Conservation (phyloP, 2,329 filamentous ascomycete genomes). For the Curvularia lunata region DNA sequence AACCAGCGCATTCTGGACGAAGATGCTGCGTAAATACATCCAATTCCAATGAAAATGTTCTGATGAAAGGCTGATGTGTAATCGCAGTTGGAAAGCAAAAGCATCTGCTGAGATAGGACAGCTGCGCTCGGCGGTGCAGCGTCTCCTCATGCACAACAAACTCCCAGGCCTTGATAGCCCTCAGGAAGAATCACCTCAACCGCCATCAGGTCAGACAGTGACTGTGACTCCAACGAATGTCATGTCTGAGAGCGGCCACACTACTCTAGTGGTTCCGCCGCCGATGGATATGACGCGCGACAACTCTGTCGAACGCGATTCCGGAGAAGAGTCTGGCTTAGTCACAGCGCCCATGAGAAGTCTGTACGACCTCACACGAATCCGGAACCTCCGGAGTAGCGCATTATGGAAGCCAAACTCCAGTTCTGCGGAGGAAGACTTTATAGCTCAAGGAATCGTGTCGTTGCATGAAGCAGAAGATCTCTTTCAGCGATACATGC, state of each 20-base stretch:
- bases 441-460: constrained; percentile 42
- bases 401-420: constrained; percentile 32
- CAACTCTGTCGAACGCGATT: constrained; percentile 40
- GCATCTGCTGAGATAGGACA: constrained; percentile 34
- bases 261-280: constrained; percentile 34
- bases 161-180: constrained; percentile 33
- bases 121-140: constrained; percentile 36
- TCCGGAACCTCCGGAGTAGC: constrained; percentile 42
- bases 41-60: not conserved
- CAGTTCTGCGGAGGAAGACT: constrained; percentile 39
- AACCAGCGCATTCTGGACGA: constrained; percentile 43
- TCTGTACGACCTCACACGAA: constrained; percentile 43
- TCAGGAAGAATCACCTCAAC: constrained; percentile 20
- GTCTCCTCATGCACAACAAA: constrained; percentile 36
- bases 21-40: constrained; percentile 37
- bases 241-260: constrained; percentile 32
- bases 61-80: not conserved
- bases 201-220: constrained; percentile 18
- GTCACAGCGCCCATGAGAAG: constrained; percentile 45
- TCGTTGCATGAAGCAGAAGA: constrained; percentile 37
- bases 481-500: constrained; percentile 39
- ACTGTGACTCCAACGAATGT: constrained; percentile 35
- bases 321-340: constrained; percentile 34
- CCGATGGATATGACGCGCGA: constrained; percentile 46
- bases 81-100: constrained; percentile 41